Conservation (phyloP, 768 basidiomycete genomes). For the Gyrodon lividus region DNA sequence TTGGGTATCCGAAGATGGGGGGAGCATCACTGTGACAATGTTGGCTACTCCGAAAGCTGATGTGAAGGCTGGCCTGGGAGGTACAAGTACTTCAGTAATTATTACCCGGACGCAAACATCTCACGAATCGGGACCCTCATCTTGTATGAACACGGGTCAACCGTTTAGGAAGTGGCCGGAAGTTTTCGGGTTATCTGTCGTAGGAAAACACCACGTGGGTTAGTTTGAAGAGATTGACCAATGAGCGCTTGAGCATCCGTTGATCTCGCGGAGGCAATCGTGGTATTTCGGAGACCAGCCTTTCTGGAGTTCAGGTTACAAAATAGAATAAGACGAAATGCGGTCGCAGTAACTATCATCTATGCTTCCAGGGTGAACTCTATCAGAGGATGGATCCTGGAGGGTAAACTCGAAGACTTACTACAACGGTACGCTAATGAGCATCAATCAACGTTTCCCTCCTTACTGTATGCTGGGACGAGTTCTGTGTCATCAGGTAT, state of each 20-base stretch:
- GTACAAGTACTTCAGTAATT: not conserved
- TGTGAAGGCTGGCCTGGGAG: conserved; percentile 1
- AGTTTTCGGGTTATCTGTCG: conserved; percentile 4
- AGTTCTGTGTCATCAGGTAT: conserved; percentile 15
- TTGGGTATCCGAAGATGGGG: not conserved
- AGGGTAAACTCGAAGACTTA: conserved; percentile 9
- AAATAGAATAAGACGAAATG: not conserved
- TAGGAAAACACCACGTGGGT: not conserved
- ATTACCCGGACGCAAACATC: not conserved
- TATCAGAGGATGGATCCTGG: not conserved
- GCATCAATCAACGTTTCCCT: conserved; percentile 16
- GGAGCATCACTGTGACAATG: conserved; percentile 2
- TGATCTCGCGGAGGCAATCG: not conserved
- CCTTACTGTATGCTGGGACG: conserved; percentile 11
- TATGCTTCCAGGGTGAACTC: conserved; percentile 9
- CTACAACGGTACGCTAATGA: conserved; percentile 10
- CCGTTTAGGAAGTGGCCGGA: conserved; percentile 8
- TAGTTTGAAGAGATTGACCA: not conserved
- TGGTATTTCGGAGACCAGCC: not conserved
- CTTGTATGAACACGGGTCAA: not conserved
- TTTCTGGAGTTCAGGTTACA: not conserved
- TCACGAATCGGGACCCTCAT: conserved; percentile 10
- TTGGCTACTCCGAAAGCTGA: conserved; percentile 1
- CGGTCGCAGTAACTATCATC: not conserved
- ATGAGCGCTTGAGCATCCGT: not conserved